These are phyloP conservation scores for Sphaerulina populicola DNA, from an alignment of 2,329 filamentous ascomycete genomes.

Conservation along the genomic window DNA sequence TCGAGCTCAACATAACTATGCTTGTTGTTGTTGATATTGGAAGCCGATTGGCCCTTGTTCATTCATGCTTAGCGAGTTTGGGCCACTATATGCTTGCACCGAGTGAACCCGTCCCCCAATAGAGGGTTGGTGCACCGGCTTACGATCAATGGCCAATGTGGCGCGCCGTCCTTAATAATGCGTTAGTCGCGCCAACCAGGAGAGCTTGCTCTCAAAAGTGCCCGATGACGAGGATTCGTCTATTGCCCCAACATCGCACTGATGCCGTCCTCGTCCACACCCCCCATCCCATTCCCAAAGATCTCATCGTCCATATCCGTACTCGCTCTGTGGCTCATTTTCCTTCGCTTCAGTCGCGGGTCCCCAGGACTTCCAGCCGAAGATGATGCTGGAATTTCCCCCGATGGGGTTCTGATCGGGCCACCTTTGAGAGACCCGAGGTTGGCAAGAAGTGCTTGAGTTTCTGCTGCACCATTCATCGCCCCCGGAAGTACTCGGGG, in stretches of 20 bases:
- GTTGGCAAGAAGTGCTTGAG: constrained; percentile 26
- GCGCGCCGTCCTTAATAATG: neutral
- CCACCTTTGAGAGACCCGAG: constrained; percentile 20
- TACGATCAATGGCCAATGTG: too few relatives aligned
- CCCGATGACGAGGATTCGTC: too few relatives aligned
- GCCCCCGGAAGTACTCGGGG: constrained; percentile 21
- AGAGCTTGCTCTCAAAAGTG: too few relatives aligned
- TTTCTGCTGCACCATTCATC: constrained; percentile 12
- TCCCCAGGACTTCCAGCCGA: constrained; percentile 20
- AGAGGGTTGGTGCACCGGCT: too few relatives aligned
- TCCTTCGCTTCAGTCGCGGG: constrained; percentile 32
- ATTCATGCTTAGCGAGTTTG: too few relatives aligned
- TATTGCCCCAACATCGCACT: constrained; percentile 27
- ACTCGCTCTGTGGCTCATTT: constrained; percentile 27
- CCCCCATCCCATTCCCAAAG: constrained; percentile 23
- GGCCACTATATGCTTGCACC: too few relatives aligned
- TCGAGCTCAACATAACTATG: too few relatives aligned
- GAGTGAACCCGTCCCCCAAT: too few relatives aligned
- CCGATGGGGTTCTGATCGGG: constrained; percentile 22
- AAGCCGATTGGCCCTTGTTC: too few relatives aligned
- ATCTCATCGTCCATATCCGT: constrained; percentile 28
- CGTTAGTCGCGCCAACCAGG: too few relatives aligned
- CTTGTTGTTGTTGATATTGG: too few relatives aligned
- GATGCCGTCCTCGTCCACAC: constrained; percentile 32
- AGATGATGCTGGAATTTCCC: constrained; percentile 17